Conservation (phyloP, 768 basidiomycete species). For the Agaricus subrufescens region DNA sequence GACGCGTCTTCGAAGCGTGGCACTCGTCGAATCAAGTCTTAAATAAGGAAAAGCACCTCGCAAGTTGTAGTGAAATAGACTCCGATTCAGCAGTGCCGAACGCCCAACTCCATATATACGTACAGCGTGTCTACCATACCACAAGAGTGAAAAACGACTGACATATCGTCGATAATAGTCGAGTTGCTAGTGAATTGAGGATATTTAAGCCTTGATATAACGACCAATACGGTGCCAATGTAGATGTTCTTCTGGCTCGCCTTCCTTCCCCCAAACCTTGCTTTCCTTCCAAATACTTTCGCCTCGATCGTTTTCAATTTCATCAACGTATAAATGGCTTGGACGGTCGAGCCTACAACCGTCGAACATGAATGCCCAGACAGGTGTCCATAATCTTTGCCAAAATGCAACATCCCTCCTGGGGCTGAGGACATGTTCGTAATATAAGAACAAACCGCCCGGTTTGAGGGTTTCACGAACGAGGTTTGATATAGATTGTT, state of each 20-base stretch:
- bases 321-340: slow-evolving; percentile 42
- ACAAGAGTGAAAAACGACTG: too few species aligned
- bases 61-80: too few species aligned
- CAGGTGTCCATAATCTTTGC: slow-evolving; percentile 69
- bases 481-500: slow-evolving; percentile 41
- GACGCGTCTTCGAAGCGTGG: too few species aligned
- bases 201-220: slow-evolving; percentile 38
- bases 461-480: slow-evolving; percentile 51
- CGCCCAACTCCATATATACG: too few species aligned
- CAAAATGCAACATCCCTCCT: slow-evolving; percentile 56
- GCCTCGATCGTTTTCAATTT: slow-evolving; percentile 21
- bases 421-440: slow-evolving; percentile 65
- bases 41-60: too few species aligned
- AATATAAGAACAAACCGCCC: slow-evolving; percentile 61
- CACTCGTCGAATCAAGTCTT: too few species aligned
- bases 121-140: too few species aligned
- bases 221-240: slow-evolving; percentile 58
- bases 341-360: slow-evolving; percentile 64
- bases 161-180: too few species aligned
- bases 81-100: too few species aligned
- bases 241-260: slow-evolving; percentile 50
- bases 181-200: too few species aligned
- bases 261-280: slow-evolving; percentile 43
- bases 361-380: slow-evolving; percentile 57
- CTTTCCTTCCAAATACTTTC: slow-evolving; percentile 45